Evolutionary conservation across 495 filamentous ascomycete species (phyloP), one percentile per base, ranked within the genome.

Genomic region (Poronia punctata): DNA sequence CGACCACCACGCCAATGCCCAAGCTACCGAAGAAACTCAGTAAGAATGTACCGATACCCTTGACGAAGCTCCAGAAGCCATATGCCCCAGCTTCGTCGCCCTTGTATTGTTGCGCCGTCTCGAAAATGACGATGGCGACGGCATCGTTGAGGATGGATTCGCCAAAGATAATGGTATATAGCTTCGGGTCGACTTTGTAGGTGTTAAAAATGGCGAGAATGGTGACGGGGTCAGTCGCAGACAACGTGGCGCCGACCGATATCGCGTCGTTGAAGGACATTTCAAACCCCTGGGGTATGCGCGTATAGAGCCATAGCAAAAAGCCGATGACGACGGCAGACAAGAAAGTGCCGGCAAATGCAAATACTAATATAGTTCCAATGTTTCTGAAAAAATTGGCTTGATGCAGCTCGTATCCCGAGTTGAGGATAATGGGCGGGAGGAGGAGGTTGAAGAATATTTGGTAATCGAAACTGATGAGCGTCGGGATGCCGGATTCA

Each of bases 391-490:
- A 97, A 70, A 97, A 97, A 66, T 97, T 97, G 41, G 83, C 87
- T 66, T 98, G 92, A 60, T 98, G 92, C 25, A 98, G 63, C 63
- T 98, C 92, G 67, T 97, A 98, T 27, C 92, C 92, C 22, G 89
- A 95, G 24, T 88, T 89, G 28, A 98, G 73, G 61, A 98, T 98
- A 56, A 98, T 98, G 6, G 92, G 92, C 23, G 92, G 92, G 21
- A 98, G 81, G 26, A 98, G 82, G 40, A 98, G 79, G 62, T 97
- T 98, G 71, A 98, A 98, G 72, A 98, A 98, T 64, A 95, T 89
- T 54, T 96, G 88, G 61, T 97, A 95, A 67, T 97, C 80, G 70
- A 98, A 98, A 60, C 82, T 92, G 47, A 98, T 85, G 45, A 84
- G 76, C 46, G 83, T 81, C 59, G 86, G 83, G 42, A 98, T 88